Evolutionary conservation across 129 eudicot genomes (phyloP), one percentile per base, ranked within the genome.

Genomic region (Arctium lappa): DNA sequence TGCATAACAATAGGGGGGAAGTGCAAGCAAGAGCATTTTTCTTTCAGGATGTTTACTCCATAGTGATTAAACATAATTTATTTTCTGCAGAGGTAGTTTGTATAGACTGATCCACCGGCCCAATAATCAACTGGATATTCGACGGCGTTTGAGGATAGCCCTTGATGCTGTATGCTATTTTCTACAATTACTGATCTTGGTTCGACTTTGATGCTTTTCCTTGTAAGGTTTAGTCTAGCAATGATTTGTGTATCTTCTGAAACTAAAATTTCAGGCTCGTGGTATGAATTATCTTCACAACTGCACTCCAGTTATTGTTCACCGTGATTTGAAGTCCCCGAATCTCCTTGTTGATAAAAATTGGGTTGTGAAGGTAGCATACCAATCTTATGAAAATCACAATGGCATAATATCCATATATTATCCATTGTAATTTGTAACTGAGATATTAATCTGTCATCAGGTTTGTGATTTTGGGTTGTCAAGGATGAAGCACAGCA

Each of bases 231-330:
- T 38, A 76, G 50, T 10, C 74, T 81, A 13, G 62, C 9, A 48
- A 68, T 72, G 8, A 33, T 70, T 3, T 37, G 13, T 53, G 48
- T 73, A 53, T 79, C 44, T 16, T 71, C 27, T 38, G 37, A 66
- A 13, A 18, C 79, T 87, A 12, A 32, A 81, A 42, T 82, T 74
- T 53, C 91, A 94, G 98, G 98, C 95, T 6, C 88, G 97, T 68
- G 98, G 98, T 76, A 92, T 94, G 98, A 94, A 94, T 92, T 94
- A 94, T 88, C 87, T 94, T 84, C 98, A 94, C 87, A 94, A 89
- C 81, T 90, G 97, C 89, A 83, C 91, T 11, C 98, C 98, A 2
- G 90, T 92, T 76, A 87, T 94, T 83, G 98, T 94, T 82, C 98
- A 94, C 80, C 97, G 98, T 68, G 98, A 94, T 88, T 84, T 94